Conservation (phyloP, 192 early-diverging fungal genomes). For the Geosiphon pyriformis region DNA sequence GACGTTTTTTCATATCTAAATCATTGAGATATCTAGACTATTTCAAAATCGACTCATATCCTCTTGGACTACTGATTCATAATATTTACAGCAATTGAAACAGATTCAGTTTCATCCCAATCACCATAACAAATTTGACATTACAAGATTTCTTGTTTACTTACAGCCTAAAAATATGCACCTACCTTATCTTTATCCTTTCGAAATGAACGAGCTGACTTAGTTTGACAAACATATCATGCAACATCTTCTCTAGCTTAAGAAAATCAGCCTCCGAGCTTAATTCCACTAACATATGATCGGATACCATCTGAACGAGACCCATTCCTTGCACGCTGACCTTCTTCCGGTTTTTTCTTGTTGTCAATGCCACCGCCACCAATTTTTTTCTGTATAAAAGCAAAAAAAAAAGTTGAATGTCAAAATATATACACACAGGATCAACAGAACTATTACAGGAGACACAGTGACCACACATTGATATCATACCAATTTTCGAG, state of each 20-base stretch:
- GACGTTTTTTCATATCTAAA: too few relatives aligned
- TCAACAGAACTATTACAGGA: conserved; percentile 9
- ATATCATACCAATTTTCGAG: conserved; percentile 24
- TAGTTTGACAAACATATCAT: conserved; percentile 24
- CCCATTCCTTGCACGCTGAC: conserved; percentile 3
- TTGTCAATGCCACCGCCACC: neutral
- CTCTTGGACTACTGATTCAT: conserved; percentile 23
- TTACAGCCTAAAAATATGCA: conserved; percentile 2
- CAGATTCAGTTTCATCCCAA: conserved; percentile 16
- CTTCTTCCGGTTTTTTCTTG: conserved; percentile 23
- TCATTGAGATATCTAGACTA: too few relatives aligned
- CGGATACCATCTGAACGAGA: conserved; percentile 9
- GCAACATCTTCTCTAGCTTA: conserved; percentile 21
- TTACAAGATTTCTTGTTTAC: conserved; percentile 2
- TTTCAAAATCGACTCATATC: conserved; percentile 21
- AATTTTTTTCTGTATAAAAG: conserved; percentile 22
- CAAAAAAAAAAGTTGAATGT: conserved; percentile 19
- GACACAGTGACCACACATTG: conserved; percentile 25
- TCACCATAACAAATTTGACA: neutral
- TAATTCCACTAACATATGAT: conserved; percentile 24
- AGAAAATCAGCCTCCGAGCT: conserved; percentile 7
- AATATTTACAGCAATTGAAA: conserved; percentile 20
- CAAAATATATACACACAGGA: conserved; percentile 12
- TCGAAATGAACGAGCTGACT: neutral
- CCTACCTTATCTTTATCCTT: neutral